Evolutionary conservation across 2,329 filamentous ascomycete genomes (phyloP).

Genomic region (Colletotrichum chrysophilum): DNA sequence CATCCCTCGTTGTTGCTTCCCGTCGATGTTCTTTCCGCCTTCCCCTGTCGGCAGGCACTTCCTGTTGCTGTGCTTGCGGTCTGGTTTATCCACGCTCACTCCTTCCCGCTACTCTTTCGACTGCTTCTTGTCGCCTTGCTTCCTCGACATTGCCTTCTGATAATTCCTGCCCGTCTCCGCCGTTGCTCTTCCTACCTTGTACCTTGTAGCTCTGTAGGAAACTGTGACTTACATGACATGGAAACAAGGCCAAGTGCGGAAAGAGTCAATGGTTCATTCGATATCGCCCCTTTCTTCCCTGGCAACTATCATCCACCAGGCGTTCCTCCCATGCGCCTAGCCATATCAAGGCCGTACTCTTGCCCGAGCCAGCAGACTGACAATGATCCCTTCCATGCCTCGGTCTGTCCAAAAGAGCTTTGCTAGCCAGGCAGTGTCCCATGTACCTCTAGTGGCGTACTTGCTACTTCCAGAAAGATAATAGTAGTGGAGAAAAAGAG

Average conservation of each 20-base stretch:
- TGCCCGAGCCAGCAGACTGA: not conserved
- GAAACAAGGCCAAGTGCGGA: not conserved
- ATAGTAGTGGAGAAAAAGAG: not conserved
- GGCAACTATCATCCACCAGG: not conserved
- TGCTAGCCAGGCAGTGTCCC: not conserved
- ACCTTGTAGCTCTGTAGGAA: not conserved
- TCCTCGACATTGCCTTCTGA: not conserved
- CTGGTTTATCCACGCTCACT: not conserved
- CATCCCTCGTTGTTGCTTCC: not conserved
- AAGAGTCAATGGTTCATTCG: not conserved
- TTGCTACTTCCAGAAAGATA: not conserved
- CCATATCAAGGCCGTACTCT: not conserved
- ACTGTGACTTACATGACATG: not conserved
- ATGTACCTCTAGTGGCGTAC: not conserved
- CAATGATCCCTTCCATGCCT: not conserved
- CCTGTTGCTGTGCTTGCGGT: not conserved
- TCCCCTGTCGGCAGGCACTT: not conserved
- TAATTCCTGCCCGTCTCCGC: not conserved
- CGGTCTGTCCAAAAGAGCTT: not conserved
- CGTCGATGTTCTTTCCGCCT: not conserved
- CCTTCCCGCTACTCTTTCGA: not conserved
- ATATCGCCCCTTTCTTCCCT: not conserved
- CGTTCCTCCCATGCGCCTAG: not conserved
- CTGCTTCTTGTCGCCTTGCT: not conserved
- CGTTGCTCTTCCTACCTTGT: not conserved